Conservation (phyloP, 2,329 filamentous ascomycete species). For the Arthrobotrys musiformis region DNA sequence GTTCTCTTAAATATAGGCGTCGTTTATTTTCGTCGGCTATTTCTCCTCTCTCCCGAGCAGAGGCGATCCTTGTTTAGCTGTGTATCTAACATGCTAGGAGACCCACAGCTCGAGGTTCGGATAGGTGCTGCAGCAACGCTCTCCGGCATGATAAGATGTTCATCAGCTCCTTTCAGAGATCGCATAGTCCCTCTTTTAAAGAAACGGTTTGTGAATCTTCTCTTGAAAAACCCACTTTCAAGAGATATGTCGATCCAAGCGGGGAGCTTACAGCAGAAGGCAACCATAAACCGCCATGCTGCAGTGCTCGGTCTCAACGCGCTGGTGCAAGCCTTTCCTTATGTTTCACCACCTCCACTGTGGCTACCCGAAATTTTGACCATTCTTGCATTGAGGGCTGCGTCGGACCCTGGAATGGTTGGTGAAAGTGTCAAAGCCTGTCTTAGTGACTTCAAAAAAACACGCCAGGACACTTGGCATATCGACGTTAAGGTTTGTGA, state of each 20-base stretch:
- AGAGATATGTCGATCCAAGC: conserved; percentile 66
- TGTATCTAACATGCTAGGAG: conserved; percentile 94
- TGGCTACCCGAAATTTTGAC: conserved; percentile 97
- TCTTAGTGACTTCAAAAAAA: conserved; percentile 98
- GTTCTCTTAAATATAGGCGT: conserved; percentile 99
- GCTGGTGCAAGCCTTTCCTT: conserved; percentile 94
- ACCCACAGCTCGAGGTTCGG: conserved; percentile 91
- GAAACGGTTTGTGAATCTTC: conserved; percentile 78
- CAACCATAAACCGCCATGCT: conserved; percentile 78
- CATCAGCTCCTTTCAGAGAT: conserved; percentile 80
- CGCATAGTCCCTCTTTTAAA: conserved; percentile 80
- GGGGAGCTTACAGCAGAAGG: conserved; percentile 58
- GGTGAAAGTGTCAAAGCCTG: conserved; percentile 96
- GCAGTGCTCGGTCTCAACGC: conserved; percentile 91
- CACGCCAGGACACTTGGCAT: conserved; percentile 96
- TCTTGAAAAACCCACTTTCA: conserved; percentile 87
- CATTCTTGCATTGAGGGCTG: conserved; percentile 82
- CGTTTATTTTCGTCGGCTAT: conserved; percentile 95
- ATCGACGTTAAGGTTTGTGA: conserved; percentile 90
- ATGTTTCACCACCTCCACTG: conserved; percentile 85
- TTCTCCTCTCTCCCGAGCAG: conserved; percentile 79
- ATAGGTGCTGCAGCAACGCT: conserved; percentile 91
- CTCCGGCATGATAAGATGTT: conserved; percentile 98
- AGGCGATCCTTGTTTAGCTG: conserved; percentile 86
- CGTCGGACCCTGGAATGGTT: conserved; percentile 88